phyloP scores from a whole-genome alignment of 805 yeast genomes.

The Cyberlindnera euphorbiae region DNA sequence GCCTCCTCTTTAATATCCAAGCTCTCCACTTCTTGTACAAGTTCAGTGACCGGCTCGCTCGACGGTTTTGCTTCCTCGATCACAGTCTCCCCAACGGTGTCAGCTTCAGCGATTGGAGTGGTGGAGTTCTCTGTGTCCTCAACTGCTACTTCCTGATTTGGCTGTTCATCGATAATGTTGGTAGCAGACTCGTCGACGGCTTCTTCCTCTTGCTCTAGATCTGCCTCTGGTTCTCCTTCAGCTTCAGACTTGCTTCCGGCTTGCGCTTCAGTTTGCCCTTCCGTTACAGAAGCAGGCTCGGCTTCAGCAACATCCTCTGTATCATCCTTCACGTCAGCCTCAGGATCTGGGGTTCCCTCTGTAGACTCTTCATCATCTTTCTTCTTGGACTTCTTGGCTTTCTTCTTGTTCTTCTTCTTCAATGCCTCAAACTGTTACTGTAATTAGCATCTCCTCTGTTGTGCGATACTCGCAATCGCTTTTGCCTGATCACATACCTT shows the following conservation, averaged over 20 bases:
- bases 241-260: no score
- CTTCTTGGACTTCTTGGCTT: conserved; percentile 32
- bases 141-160: no score
- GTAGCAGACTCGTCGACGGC: no score
- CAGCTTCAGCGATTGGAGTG: conserved; percentile 1
- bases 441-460: no score
- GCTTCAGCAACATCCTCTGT: conserved; percentile 1
- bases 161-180: no score
- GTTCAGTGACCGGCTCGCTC: no score
- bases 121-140: no score
- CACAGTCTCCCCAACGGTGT: background rate
- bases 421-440: conserved; percentile 61
- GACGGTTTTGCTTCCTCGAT: conserved; percentile 7
- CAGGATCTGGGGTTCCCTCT: conserved; percentile 14
- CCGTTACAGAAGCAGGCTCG: no score
- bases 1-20: no score
- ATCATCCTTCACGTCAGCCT: conserved; percentile 13
- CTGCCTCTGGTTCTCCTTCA: background rate
- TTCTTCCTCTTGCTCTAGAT: conserved; percentile 2
- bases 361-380: conserved; percentile 16
- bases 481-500: conserved; percentile 37
- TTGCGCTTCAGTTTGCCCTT: no score
- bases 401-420: conserved; percentile 53
- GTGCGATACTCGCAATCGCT: no score
- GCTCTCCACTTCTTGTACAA: no score